Conservation (phyloP, 2,329 filamentous ascomycete genomes). For the Cercospora zeina region DNA sequence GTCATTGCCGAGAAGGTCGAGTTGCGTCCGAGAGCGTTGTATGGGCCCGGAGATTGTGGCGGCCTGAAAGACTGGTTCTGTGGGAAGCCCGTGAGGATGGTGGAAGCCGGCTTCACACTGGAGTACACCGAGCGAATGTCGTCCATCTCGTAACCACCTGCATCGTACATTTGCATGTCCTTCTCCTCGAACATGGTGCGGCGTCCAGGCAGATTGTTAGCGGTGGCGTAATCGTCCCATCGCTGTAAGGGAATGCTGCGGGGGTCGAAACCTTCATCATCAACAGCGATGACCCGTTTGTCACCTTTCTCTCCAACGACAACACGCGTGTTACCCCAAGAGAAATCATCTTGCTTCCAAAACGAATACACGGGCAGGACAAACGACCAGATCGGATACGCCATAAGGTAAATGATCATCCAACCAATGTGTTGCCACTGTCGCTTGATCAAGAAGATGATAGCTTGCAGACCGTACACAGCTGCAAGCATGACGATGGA, state of each 20-base stretch:
- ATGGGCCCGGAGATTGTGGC: slow-evolving; percentile 75
- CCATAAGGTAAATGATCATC: slow-evolving; percentile 99
- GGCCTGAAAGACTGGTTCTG: slow-evolving; percentile 58
- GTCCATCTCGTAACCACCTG: slow-evolving; percentile 84
- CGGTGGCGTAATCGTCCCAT: slow-evolving; percentile 92
- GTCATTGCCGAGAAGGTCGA: slow-evolving; percentile 61
- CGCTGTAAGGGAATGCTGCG: slow-evolving; percentile 89
- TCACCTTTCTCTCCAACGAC: slow-evolving; percentile 91
- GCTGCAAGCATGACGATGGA: slow-evolving; percentile 86
- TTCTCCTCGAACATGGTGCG: slow-evolving; percentile 58
- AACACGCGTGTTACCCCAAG: slow-evolving; percentile 97
- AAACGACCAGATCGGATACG: slow-evolving; percentile 91
- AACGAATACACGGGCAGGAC: slow-evolving; percentile 93
- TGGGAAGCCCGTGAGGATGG: slow-evolving; percentile 79
- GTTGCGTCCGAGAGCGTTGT: slow-evolving; percentile 66
- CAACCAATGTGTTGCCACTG: slow-evolving; percentile 99
- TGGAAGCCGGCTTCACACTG: slow-evolving; percentile 80
- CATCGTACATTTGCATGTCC: slow-evolving; percentile 33
- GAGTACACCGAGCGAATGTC: slow-evolving; percentile 97
- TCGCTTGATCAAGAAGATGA: slow-evolving; percentile 94
- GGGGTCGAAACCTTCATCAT: slow-evolving; percentile 84
- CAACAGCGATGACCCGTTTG: slow-evolving; percentile 84
- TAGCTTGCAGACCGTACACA: slow-evolving; percentile 91
- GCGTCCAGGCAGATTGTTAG: slow-evolving; percentile 86
- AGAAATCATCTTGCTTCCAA: slow-evolving; percentile 99